These are phyloP conservation scores for Penicillium bialowiezense DNA, from an alignment of 495 filamentous ascomycete genomes.

Conservation along the genomic window DNA sequence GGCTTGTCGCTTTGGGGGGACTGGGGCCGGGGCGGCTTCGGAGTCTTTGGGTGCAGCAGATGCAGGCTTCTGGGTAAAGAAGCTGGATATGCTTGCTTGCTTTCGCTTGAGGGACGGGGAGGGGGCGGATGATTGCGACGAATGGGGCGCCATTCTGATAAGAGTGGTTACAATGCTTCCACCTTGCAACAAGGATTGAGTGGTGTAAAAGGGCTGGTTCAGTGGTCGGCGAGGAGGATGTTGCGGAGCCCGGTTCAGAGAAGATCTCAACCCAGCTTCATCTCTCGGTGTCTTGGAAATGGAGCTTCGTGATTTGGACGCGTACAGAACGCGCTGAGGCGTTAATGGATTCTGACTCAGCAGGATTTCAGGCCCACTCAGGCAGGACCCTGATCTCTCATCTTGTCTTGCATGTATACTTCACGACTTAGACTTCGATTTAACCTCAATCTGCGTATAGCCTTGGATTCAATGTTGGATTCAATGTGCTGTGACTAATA, in stretches of 20 bases:
- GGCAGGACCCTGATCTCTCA: too few species aligned
- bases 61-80: constrained; percentile 68
- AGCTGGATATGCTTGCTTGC: constrained; percentile 81
- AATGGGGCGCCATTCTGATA: constrained; percentile 32
- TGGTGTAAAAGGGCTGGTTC: neutral
- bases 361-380: constrained; percentile 2
- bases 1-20: constrained; percentile 14
- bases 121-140: constrained; percentile 40
- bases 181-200: neutral
- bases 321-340: constrained; percentile 14
- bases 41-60: constrained; percentile 8
- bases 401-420: too few species aligned
- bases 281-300: neutral
- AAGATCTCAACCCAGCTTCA: neutral
- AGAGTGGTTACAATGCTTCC: neutral
- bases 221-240: neutral
- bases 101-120: constrained; percentile 52
- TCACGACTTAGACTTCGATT: too few species aligned
- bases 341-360: constrained; percentile 24
- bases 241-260: neutral
- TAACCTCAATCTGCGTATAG: too few species aligned
- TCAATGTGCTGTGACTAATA: too few species aligned
- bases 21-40: constrained; percentile 6
- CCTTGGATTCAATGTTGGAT: too few species aligned
- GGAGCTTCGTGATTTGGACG: constrained; percentile 9